Base-by-base conservation (phyloP, 2,329 filamentous ascomycete species). In the Aschersonia sp. region DNA sequence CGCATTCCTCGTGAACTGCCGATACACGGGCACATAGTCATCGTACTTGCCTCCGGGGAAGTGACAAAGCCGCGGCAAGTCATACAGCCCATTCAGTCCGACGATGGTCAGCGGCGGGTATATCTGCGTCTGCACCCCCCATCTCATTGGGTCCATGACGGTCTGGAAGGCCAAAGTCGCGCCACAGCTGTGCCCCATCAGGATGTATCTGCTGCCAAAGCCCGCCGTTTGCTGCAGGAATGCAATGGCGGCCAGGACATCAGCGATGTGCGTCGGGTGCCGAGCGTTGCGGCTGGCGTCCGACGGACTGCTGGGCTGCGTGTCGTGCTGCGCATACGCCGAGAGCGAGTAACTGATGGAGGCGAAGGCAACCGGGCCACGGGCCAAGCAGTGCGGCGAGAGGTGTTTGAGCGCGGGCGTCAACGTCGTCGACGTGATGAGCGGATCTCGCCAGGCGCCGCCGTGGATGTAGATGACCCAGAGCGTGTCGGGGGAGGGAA, bases 141-240 rank as follows among this genome's bases (percentile, higher is more conserved):
- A 51, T 43, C 45, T 49, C 32, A 2, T 35, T 28, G 44, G 46
- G 31, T 48, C 59, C 61, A 61, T 61, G 35, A 63, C 57, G 31
- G 65, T 58, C 56, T 80, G 75, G 41, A 74, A 61, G 1, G 70
- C 65, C 38, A 80, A 55, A 1, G 73, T 76, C 3, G 73, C 76
- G 44, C 77, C 77, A 51, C 74, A 77, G 5, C 70, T 75, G 54
- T 81, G 77, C 0, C 77, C 77, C 2, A 70, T 62, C 20, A 78
- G 65, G 3, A 80, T 58, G 59, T 77, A 78, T 30, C 56, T 57
- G 47, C 59, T 59, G 20, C 51, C 55, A 38, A 77, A 67, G 4
- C 59, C 57, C 51, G 73, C 70, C 4, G 62, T 60, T 4, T 61
- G 53, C 50, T 69, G 62, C 7, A 80, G 58, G 48, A 65, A 68